A percentile compares a stretch with the other conserved stretches of the same genome.
Evolutionary conservation across 345 rosid species (phyloP).

Genomic region (Leavenworthia alabamica): DNA sequence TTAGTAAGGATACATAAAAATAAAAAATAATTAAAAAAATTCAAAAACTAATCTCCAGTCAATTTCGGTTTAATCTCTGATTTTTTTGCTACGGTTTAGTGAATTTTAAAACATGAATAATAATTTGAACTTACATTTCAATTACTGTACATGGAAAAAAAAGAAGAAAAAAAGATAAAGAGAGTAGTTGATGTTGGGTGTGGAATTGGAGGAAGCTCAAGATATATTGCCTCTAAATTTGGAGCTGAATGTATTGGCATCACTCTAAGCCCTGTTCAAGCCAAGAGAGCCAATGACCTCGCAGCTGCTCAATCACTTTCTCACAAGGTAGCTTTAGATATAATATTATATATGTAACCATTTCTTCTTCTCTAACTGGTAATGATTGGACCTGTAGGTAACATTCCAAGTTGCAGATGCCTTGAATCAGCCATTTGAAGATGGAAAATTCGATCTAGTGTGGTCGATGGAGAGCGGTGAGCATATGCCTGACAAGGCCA

Average conservation of each 20-base stretch:
- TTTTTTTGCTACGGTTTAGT: too few relatives aligned
- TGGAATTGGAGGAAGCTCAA: conserved; percentile 95
- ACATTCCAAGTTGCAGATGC: conserved; percentile 90
- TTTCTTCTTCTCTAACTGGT: not conserved
- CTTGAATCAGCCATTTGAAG: conserved; percentile 82
- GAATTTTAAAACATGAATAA: too few relatives aligned
- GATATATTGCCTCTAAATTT: conserved; percentile 60
- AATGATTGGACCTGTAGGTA: conserved; percentile 34
- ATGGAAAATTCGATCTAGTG: conserved; percentile 66
- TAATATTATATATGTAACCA: not conserved
- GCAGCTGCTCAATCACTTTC: conserved; percentile 61
- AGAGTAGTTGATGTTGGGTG: conserved; percentile 88
- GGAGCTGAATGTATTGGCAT: conserved; percentile 67
- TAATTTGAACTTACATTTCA: not conserved
- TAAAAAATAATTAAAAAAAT: too few relatives aligned
- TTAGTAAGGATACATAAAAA: too few relatives aligned
- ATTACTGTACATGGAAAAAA: conserved; percentile 5
- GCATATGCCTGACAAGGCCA: conserved; percentile 82
- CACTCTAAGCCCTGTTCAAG: conserved; percentile 82
- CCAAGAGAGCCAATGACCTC: conserved; percentile 66
- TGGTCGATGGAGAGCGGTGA: conserved; percentile 99
- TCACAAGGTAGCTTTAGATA: conserved; percentile 29
- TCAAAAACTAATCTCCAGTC: too few relatives aligned
- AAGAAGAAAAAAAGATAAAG: conserved; percentile 39
- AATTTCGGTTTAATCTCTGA: too few relatives aligned